Evolutionary conservation across 345 rosid species (phyloP), one percentile per base, ranked within the genome.

Genomic region (Euphorbia tirucalli): DNA sequence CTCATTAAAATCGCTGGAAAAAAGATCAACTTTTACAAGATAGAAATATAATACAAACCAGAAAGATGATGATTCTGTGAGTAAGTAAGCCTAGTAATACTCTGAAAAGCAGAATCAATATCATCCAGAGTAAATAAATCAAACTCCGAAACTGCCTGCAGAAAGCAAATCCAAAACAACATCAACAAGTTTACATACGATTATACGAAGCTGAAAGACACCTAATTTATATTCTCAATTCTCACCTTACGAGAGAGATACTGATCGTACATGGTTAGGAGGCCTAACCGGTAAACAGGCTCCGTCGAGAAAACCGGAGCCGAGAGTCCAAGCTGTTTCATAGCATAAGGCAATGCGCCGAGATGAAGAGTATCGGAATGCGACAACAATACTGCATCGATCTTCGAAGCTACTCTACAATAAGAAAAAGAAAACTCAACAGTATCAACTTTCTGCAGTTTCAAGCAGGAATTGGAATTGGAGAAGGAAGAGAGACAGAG

Each of bases 211-310:
- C 30, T 35, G 25, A 31, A 21, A 41, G 0, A 39, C 18, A 3
- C 1, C 0, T 8, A 58, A 58, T 58, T 30, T 28, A 35, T 19
- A 21, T 50, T 27, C 24, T 18, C 16, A 46, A 11, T 8, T 54
- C 71, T 79, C 68, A 93, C 97, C 96, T 90, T 89, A 54, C 93
- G 90, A 0, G 99, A 87, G 71, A 92, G 83, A 72, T 80, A 92
- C 76, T 95, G 99, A 71, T 92, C 97, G 58, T 95, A 95, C 97
- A 95, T 89, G 18, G 99, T 92, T 72, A 95, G 92, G 0, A 92
- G 90, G 61, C 99, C 99, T 62, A 92, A 76, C 78, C 97, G 77
- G 35, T 67, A 75, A 48, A 92, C 94, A 16, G 99, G 99, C 69
- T 92, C 97, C 8, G 97, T 92, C 4, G 93, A 88, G 71, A 78